Conservation (phyloP, 1,284 basidiomycete species). For the Cutaneotrichosporon arboriforme region DNA sequence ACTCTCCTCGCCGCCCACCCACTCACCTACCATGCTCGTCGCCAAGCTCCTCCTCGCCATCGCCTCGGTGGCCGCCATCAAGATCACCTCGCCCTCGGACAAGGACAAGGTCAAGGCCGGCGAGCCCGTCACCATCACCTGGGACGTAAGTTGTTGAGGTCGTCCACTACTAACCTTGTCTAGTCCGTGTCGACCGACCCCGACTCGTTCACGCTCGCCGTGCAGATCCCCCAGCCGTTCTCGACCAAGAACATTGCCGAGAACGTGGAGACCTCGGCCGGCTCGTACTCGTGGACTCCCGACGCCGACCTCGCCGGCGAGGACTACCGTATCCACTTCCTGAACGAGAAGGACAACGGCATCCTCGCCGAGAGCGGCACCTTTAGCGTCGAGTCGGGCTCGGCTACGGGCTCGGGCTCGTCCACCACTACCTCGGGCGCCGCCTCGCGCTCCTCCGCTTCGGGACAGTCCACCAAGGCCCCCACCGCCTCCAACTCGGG, state of each 20-base stretch:
- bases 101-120: slow-evolving; percentile 25
- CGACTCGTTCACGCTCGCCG: slow-evolving; percentile 30
- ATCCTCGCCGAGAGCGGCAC: slow-evolving; percentile 41
- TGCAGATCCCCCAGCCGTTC: slow-evolving; percentile 27
- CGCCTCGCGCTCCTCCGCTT: neutral
- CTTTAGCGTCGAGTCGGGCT: slow-evolving; percentile 27
- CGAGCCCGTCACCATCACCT: slow-evolving; percentile 30
- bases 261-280: slow-evolving; percentile 28
- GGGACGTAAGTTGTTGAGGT: slow-evolving; percentile 27
- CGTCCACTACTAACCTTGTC: neutral
- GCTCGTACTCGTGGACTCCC: slow-evolving; percentile 37
- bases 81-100: slow-evolving; percentile 36
- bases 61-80: slow-evolving; percentile 25
- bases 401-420: slow-evolving; percentile 4
- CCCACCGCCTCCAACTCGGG: neutral
- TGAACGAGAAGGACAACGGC: slow-evolving; percentile 18
- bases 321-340: slow-evolving; percentile 24
- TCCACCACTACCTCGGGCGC: neutral
- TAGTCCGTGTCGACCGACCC: slow-evolving; percentile 39
- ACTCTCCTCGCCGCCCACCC: slow-evolving; percentile 1
- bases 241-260: slow-evolving; percentile 40
- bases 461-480: neutral
- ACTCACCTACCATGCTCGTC: slow-evolving; percentile 18
- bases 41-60: slow-evolving; percentile 21
- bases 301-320: slow-evolving; percentile 19